phyloP scores from a whole-genome alignment of 2,329 filamentous ascomycete genomes.

The Trichophyton schoenleinii region DNA sequence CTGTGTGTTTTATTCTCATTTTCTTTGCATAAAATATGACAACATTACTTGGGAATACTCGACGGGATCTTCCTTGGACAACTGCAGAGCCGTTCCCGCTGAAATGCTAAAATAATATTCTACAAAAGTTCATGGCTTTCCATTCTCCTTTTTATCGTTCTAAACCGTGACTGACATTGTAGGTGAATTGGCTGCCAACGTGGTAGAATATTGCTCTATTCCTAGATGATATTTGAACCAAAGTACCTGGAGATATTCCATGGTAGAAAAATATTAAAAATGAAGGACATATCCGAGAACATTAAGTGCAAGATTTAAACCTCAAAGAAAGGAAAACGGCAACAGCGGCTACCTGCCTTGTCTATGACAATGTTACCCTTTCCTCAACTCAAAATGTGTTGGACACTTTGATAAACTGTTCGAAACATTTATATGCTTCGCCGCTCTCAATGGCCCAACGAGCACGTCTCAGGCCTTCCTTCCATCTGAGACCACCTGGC shows the following conservation, averaged over 20 bases:
- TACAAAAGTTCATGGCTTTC: neutral
- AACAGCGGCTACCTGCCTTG: neutral
- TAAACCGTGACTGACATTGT: neutral
- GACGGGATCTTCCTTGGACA: neutral
- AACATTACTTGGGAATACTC: neutral
- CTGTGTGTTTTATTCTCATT: neutral
- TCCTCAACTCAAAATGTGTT: slow-evolving; percentile 35
- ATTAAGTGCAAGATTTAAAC: neutral
- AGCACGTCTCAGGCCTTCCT: slow-evolving; percentile 79
- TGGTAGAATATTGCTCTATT: neutral
- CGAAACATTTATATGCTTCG: slow-evolving; percentile 71
- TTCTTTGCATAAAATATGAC: too few relatives aligned
- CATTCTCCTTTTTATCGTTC: neutral
- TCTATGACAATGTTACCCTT: slow-evolving; percentile 7
- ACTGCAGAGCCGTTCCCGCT: neutral
- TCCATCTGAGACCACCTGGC: slow-evolving; percentile 81
- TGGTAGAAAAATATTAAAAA: neutral
- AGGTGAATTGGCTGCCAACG: neutral
- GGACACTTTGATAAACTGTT: slow-evolving; percentile 70
- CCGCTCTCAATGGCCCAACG: slow-evolving; percentile 81
- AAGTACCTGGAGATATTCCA: neutral
- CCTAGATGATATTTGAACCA: neutral
- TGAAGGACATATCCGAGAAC: neutral
- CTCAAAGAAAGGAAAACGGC: neutral
- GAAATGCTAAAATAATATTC: neutral